Percentiles rank a stretch among this genome's conserved stretches.
These are phyloP conservation scores for Trypanosoma melophagium DNA, from an alignment of 208 protist genomes.

Conservation along the genomic window DNA sequence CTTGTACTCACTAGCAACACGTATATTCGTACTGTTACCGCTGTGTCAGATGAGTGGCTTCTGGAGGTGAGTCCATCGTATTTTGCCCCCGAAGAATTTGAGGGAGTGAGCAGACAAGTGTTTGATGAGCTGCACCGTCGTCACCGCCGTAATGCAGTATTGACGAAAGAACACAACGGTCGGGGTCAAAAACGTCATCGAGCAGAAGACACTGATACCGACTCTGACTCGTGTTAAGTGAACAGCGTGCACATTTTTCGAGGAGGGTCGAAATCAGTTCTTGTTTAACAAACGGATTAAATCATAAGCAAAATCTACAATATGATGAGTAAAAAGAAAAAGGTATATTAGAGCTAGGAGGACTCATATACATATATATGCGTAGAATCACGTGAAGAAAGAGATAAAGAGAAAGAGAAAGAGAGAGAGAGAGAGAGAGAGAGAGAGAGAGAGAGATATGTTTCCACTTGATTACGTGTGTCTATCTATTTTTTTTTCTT, in stretches of 20 bases:
- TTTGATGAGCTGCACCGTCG: constrained; percentile 81
- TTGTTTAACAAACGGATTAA: too few species aligned
- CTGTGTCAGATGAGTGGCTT: constrained; percentile 94
- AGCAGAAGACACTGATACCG: constrained; percentile 14
- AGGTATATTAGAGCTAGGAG: too few species aligned
- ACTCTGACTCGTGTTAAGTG: constrained; percentile 10
- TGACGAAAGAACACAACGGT: not conserved
- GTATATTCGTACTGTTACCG: constrained; percentile 97
- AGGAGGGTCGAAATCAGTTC: constrained; percentile 3
- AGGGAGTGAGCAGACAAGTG: constrained; percentile 71
- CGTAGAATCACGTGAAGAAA: too few species aligned
- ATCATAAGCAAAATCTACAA: too few species aligned
- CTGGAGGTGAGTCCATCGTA: constrained; percentile 85
- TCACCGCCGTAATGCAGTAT: constrained; percentile 11
- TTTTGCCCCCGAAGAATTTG: constrained; percentile 82
- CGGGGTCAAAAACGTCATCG: constrained; percentile 29
- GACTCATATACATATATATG: too few species aligned
- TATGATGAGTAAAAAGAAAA: too few species aligned
- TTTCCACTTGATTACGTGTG: too few species aligned
- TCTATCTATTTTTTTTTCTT: too few species aligned
- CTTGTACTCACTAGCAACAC: constrained; percentile 93
- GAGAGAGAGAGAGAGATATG: not conserved
- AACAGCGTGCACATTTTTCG: constrained; percentile 3
- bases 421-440: not conserved
- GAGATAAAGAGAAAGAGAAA: not conserved